Conservation (phyloP, 371 early-diverging fungal species). For the Mucor velutinosus region DNA sequence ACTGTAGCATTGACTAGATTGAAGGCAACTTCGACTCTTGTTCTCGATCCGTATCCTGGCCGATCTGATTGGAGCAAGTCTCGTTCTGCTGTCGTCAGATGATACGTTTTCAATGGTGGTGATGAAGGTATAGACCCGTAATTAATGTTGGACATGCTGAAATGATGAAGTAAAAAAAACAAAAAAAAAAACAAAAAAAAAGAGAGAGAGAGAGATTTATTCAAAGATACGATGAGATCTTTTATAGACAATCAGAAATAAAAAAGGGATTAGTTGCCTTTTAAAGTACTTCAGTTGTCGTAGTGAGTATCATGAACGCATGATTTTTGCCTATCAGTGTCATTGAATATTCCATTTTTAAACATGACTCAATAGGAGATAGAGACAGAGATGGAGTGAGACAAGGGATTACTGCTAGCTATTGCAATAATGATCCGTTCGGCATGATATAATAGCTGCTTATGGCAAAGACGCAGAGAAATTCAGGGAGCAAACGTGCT, state of each 20-base stretch:
- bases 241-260: background rate
- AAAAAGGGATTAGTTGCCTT: constrained; percentile 18
- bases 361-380: no score
- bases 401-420: background rate
- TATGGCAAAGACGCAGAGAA: background rate
- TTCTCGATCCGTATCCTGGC: constrained; percentile 50
- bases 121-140: constrained; percentile 37
- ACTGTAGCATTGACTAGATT: constrained; percentile 65
- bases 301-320: background rate
- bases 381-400: background rate
- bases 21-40: constrained; percentile 46
- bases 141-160: constrained; percentile 10
- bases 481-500: background rate
- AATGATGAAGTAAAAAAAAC: background rate
- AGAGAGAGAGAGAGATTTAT: background rate
- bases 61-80: constrained; percentile 48
- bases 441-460: background rate
- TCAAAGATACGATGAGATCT: constrained; percentile 6
- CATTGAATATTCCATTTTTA: background rate
- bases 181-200: constrained; percentile 10
- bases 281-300: constrained; percentile 7
- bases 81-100: constrained; percentile 35
- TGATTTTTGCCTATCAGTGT: background rate
- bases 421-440: background rate
- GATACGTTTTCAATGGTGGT: constrained; percentile 17